Evolutionary conservation across 164 flowering plant species (phyloP).

Genomic region (Annona cherimola): DNA sequence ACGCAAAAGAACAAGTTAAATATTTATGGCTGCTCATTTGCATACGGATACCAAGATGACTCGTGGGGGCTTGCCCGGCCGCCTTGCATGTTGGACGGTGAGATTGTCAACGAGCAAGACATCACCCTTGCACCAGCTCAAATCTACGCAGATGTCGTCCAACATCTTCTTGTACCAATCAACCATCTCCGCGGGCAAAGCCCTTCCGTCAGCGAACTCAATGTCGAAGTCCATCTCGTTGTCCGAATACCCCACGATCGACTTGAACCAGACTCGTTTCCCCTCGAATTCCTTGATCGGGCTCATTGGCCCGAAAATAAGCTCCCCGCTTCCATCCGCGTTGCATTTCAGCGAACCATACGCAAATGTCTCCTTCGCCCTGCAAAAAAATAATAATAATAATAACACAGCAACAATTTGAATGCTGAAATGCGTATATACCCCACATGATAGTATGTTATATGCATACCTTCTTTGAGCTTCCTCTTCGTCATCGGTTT

Average conservation of each 20-base stretch:
- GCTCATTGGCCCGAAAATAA: slow-evolving; percentile 6
- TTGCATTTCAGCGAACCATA: slow-evolving; percentile 1
- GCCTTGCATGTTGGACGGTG: slow-evolving; percentile 7
- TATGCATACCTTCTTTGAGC: slow-evolving; percentile 1
- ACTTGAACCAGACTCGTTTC: slow-evolving; percentile 10
- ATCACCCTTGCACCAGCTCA: slow-evolving; percentile 10
- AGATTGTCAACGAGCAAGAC: slow-evolving; percentile 12
- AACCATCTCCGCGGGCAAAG: neutral
- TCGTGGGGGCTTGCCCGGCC: slow-evolving; percentile 14
- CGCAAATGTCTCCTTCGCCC: neutral
- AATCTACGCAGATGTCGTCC: slow-evolving; percentile 4
- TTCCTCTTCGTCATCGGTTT: slow-evolving; percentile 7
- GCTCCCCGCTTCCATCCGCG: slow-evolving; percentile 7
- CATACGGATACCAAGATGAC: slow-evolving; percentile 10
- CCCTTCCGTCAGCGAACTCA: neutral
- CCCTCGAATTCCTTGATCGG: slow-evolving; percentile 3
- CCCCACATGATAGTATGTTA: neutral
- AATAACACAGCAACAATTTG: neutral
- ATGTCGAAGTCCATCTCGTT: neutral
- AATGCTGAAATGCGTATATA: neutral
- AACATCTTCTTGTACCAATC: slow-evolving; percentile 4
- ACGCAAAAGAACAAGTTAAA: too few species aligned
- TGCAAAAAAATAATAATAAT: neutral
- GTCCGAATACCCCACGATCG: slow-evolving; percentile 3
- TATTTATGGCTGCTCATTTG: neutral